These are phyloP conservation scores for Blastomyces silverae DNA, from an alignment of 2,329 filamentous ascomycete genomes.

Conservation along the genomic window DNA sequence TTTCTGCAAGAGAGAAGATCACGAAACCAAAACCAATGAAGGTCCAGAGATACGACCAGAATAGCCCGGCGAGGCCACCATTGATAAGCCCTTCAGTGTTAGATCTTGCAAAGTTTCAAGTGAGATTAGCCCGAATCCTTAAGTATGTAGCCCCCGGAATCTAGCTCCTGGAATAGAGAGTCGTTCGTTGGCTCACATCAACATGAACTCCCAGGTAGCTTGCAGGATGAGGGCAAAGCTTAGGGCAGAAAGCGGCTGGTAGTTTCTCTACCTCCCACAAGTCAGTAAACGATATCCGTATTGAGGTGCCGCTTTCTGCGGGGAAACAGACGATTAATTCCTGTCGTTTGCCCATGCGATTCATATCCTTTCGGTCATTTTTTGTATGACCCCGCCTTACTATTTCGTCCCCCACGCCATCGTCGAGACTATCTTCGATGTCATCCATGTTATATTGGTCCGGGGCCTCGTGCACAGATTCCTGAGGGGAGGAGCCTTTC, in stretches of 20 bases:
- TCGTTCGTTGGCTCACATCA: conserved; percentile 26
- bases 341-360: conserved; percentile 32
- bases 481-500: conserved; percentile 9
- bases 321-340: conserved; percentile 28
- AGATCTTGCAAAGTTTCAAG: conserved; percentile 19
- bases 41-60: conserved; percentile 38
- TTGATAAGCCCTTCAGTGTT: conserved; percentile 24
- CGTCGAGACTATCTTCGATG: conserved; percentile 10
- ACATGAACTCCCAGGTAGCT: conserved; percentile 34
- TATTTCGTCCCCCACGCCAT: conserved; percentile 9
- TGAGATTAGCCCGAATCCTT: conserved; percentile 11
- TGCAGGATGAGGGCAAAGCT: conserved; percentile 34
- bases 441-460: conserved; percentile 14
- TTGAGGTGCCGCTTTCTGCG: background rate
- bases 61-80: conserved; percentile 24
- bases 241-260: conserved; percentile 31
- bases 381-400: conserved; percentile 17
- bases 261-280: conserved; percentile 26
- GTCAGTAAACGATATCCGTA: background rate
- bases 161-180: background rate
- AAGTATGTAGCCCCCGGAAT: background rate
- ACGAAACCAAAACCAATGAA: conserved; percentile 64
- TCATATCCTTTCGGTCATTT: conserved; percentile 31
- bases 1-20: conserved; percentile 54
- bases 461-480: conserved; percentile 5